Base-by-base conservation (phyloP, 352 stramenopile genomes). In the Globisporangium paroecandrum region DNA sequence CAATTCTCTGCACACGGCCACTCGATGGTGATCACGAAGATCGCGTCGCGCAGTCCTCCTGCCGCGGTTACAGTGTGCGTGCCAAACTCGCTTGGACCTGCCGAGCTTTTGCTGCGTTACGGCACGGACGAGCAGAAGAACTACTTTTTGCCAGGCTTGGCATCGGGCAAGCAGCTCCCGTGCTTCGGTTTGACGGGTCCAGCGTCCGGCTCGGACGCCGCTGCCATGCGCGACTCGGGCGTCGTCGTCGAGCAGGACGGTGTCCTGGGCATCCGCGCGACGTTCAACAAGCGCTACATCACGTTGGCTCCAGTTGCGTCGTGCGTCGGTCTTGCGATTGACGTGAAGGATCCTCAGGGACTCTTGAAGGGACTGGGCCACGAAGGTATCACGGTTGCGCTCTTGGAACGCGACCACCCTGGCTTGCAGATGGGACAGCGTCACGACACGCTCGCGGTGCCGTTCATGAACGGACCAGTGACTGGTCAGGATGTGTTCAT, bases 231-330 rank as follows among this genome's bases (percentile, higher is more conserved):
- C 70, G 94, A 98, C 75, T 95, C 84, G 56, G 97, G 96, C 72
- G 82, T 97, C 36, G 97, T 99, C 6, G 91, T 91, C 64, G 89
- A 97, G 69, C 77, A 96, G 64, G 86, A 98, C 72, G 97, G 97
- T n/a, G 93, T 98, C 46, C 70, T 99, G 27, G 97, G 97, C 46
- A 98, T 99, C 57, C 85, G 93, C 53, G 95, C 96, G 5, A 93
- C 85, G 58, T 99, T 99, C 84, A 98, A 97, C 79, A 99, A 99
- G 83, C 88, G 97, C 64, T 99, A 99, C 87, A 99, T 99, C 76
- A 99, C 97, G 10, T 74, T 99, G 62, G 97, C 97, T 20, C 97
- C 97, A 6, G 96, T 99, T 12, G 97, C 97, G 41, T 98, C 97
- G 47, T 97, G 98, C 69, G 97, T 99, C 9, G 97, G 97, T 34